These are phyloP conservation scores for Tinospora cordifolia DNA, from an alignment of 164 flowering plant species.

Conservation along the genomic window DNA sequence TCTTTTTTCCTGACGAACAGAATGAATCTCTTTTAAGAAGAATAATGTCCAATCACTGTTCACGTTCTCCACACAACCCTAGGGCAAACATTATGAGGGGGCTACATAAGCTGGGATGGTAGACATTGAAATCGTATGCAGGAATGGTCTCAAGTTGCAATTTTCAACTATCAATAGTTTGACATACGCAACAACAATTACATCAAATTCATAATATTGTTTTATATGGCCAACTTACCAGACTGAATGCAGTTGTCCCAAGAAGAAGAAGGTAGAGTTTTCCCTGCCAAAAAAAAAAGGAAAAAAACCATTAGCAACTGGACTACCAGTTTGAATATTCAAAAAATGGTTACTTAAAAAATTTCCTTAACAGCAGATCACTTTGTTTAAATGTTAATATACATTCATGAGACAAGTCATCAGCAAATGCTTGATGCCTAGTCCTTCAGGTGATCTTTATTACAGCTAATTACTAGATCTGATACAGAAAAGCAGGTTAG, in stretches of 20 bases:
- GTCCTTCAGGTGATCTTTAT: too few species aligned
- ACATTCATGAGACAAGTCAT: not conserved
- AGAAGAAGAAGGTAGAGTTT: constrained; percentile 79
- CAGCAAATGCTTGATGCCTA: too few species aligned
- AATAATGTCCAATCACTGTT: too few species aligned
- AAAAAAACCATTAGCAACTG: not conserved
- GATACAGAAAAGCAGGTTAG: too few species aligned
- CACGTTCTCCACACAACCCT: not conserved
- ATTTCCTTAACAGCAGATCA: not conserved
- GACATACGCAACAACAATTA: not conserved
- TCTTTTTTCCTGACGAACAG: too few species aligned
- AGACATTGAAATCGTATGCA: too few species aligned
- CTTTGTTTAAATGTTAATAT: not conserved
- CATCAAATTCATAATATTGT: constrained; percentile 2
- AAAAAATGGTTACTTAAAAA: not conserved
- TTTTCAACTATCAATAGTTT: not conserved
- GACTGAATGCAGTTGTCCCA: constrained; percentile 94
- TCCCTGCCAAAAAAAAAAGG: constrained; percentile 41
- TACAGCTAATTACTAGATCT: too few species aligned
- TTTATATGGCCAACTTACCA: constrained; percentile 39
- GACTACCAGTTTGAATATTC: not conserved
- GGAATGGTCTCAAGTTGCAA: not conserved
- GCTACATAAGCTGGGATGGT: not conserved
- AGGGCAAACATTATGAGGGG: not conserved
- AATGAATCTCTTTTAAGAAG: not conserved